Evolutionary conservation across 1,284 basidiomycete species (phyloP).

Genomic region (Cutaneotrichosporon cutaneum): DNA sequence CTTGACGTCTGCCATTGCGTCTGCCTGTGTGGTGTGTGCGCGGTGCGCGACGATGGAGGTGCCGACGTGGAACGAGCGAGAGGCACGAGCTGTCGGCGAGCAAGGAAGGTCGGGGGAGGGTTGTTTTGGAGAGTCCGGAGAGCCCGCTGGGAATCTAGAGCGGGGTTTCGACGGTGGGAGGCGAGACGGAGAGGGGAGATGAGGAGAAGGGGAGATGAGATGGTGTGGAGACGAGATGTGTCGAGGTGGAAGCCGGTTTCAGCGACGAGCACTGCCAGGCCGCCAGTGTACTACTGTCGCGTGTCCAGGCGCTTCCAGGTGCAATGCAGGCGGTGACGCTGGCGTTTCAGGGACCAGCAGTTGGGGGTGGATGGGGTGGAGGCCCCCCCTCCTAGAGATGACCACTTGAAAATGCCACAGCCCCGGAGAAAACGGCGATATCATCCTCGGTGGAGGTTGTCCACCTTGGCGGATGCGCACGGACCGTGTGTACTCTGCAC

Average conservation of each 20-base stretch:
- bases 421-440: background rate
- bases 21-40: slow-evolving; percentile 3
- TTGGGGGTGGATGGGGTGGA: background rate
- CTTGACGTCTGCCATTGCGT: slow-evolving; percentile 46
- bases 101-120: background rate
- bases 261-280: background rate
- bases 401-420: background rate
- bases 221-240: background rate
- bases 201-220: background rate
- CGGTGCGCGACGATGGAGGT: background rate
- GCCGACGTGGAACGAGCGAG: slow-evolving; percentile 11
- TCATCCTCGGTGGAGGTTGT: background rate
- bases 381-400: background rate
- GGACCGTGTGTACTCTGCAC: too few relatives aligned
- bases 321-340: background rate
- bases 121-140: background rate
- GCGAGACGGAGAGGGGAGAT: background rate
- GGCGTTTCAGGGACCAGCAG: background rate
- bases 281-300: background rate
- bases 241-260: slow-evolving; percentile 8
- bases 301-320: background rate
- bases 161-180: background rate
- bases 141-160: background rate
- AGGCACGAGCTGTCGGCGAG: slow-evolving; percentile 4
- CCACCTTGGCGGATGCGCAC: too few relatives aligned